Evolutionary conservation across 495 filamentous ascomycete genomes (phyloP), one percentile per base, ranked within the genome.

Genomic region (Penicillium egyptiacum): DNA sequence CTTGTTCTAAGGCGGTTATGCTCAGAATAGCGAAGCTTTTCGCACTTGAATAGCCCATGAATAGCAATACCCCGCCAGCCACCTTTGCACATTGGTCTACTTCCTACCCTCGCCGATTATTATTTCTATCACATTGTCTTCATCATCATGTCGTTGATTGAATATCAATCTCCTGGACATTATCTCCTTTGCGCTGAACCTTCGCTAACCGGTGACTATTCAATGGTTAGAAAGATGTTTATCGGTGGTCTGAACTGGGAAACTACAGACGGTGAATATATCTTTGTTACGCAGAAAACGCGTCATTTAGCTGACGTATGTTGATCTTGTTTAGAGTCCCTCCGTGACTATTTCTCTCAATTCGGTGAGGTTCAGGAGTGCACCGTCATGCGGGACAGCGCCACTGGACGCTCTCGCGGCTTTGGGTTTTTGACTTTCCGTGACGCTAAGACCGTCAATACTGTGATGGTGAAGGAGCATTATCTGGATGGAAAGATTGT

Each of bases 161-260:
- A n/a, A 37, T 16, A 37, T n/a, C 33, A 2, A 31, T 37, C 17
- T 33, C 43, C 40, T 28, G 33, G 33, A 0, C 16, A 22, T 16
- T 47, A 45, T 30, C 8, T 26, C 11, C 31, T 40, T 30, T 7
- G 12, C 10, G 12, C 26, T 33, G 20, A 19, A 23, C 30, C 10
- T 17, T 23, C 10, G 22, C 22, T 58, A 14, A 46, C 60, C 50
- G 52, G 66, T 71, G 60, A 73, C 66, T 8, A 28, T 7, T 9
- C 26, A 16, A 28, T 39, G 4, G 65, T 52, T 71, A 98, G 94
- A 63, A 98, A 98, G 77, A 98, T 98, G 94, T 98, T 98, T 64
- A 98, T 98, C 77, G 94, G 94, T 64, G 94, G 94, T 17, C 78
- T 98, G 61, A 98, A 98, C 70, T 98, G 94, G 94, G 94, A 98